Base-by-base conservation (phyloP, 768 basidiomycete genomes). In the Boletus reticuloceps region DNA sequence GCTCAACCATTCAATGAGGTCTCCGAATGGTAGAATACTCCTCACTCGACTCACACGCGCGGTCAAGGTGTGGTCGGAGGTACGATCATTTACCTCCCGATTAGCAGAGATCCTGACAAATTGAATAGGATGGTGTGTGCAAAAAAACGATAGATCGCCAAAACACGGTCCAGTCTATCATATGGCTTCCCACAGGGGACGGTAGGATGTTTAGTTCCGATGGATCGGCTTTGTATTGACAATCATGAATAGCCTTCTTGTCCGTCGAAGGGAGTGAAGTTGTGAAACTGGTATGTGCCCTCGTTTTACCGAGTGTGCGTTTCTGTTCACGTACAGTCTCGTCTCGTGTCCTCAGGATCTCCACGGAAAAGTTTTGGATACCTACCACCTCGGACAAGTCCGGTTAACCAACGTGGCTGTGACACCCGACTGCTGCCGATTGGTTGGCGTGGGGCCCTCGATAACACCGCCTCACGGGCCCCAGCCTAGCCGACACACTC, bases 61-160 rank as follows among this genome's bases (percentile, higher is more conserved):
- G 42, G 70, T 82, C 54, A 82, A 83, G 64, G 69, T 82, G 50
- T 82, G 81, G 81, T 77, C 72, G 6, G 77, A 78, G 66, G 80
- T 79, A 51, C 47, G 70, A 62, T 43, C 51, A 34, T 40, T 48
- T 41, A 20, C 54, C 22, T 29, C 49, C 27, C 4, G 22, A 36
- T 47, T n/a, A 41, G 50, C 44, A 50, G 40, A n/a, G 27, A 49
- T 20, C 54, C 47, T 57, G 47, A 59, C 37, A 38, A 50, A 51
- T 51, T 11, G 39, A 12, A 36, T 47, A 82, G 80, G 75, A 79
- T 19, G 81, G 82, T 42, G 78, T 82, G 43, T 79, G 80, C 62
- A 73, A 64, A 55, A 75, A 71, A 60, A 82, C 78, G 17, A 82
- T 82, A 54, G 77, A 79, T 48, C 74, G 82, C 10, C 70, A 69